Evolutionary conservation across 1,284 basidiomycete genomes (phyloP).

Genomic region (Ganoderma boninense): DNA sequence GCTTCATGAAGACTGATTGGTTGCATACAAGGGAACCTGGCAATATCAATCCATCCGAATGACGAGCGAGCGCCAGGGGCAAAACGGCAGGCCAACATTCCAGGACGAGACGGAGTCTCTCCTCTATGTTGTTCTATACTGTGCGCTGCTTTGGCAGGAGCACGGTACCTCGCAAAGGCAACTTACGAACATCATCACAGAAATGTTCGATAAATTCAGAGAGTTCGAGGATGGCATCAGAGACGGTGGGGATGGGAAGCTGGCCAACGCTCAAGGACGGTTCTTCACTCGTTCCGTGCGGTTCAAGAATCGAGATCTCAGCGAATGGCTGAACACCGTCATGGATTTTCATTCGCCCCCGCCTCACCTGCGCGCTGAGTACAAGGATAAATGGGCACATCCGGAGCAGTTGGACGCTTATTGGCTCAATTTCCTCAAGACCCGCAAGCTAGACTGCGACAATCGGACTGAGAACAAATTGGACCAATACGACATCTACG

Average conservation of each 20-base stretch:
- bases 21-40: conserved; percentile 19
- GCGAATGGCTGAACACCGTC: conserved; percentile 18
- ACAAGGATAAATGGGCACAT: conserved; percentile 9
- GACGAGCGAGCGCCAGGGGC: neutral
- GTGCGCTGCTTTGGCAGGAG: conserved; percentile 11
- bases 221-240: neutral
- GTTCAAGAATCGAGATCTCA: neutral
- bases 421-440: conserved; percentile 14
- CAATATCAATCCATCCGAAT: conserved; percentile 16
- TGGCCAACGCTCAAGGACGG: conserved; percentile 7
- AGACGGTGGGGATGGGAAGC: conserved; percentile 15
- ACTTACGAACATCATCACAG: conserved; percentile 6
- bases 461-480: neutral
- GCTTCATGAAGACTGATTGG: neutral
- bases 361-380: neutral
- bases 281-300: neutral
- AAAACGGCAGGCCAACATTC: conserved; percentile 1
- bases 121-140: conserved; percentile 27
- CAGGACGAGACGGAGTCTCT: conserved; percentile 29
- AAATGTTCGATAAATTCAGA: neutral
- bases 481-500: neutral
- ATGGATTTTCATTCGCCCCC: conserved; percentile 17
- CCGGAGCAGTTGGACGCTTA: conserved; percentile 12
- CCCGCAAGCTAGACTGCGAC: neutral
- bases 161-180: neutral